Base-by-base conservation (phyloP, 2,329 filamentous ascomycete genomes). In the Fusarium denticulatum region DNA sequence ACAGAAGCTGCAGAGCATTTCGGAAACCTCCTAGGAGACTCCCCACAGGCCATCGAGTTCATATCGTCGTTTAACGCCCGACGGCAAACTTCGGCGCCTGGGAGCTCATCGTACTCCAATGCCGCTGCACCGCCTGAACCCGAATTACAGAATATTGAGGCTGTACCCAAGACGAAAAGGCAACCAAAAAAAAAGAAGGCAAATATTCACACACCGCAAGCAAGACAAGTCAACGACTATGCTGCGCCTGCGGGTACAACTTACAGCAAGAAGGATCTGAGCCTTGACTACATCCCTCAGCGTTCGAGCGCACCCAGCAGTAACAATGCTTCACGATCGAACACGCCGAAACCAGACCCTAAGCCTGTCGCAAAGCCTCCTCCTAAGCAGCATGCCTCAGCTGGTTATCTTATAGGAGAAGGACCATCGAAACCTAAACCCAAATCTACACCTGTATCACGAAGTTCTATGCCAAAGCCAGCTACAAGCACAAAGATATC, bases 11-110 rank as follows among this genome's bases (percentile, higher is more conserved):
- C 91, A 57, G 91, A 95, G 46, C 94, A 98, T 82, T 92, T 99
- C 69, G 93, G 91, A 81, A 94, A 96, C 79, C 86, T 99, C 60
- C 88, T 99, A 0, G 96, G 96, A 56, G 94, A 97, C 81, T 95
- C 93, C 12, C 90, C 95, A 4, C 91, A 93, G 76, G 88, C 86
- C 45, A 84, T 95, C 69, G 92, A 95, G 77, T 96, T 94, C 80
- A 91, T 95, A 72, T 90, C 94, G 2, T 92, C 91, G 24, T 96
- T 96, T 81, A 98, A 97, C 80, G 89, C 91, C 7, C 89, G 86
- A 24, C 83, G 90, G 57, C 82, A 86, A 74, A 85, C 85, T 26
- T 85, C 80, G 5, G 65, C 76, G 6, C 47, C 78, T 6, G 36
- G 72, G 15, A 67, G 70, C 8, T 67, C 73, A 13, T 69, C 76